Evolutionary conservation across 805 yeast species (phyloP).

Genomic region (Ogataea trehalophila): DNA sequence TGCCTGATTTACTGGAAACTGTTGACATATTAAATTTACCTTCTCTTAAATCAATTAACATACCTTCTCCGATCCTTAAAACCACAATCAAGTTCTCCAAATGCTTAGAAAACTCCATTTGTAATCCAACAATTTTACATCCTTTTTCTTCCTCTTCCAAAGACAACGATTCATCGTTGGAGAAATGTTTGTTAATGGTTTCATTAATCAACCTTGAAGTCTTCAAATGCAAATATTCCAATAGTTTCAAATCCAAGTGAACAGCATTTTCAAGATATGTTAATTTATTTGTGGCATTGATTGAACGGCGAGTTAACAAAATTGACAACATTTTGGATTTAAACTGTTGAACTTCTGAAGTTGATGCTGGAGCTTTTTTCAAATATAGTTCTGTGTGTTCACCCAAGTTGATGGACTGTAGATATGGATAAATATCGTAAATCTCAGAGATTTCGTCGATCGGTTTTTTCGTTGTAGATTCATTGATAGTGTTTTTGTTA

Average conservation of each 20-base stretch:
- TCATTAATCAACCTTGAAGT: slow-evolving; percentile 23
- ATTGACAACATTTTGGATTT: too few species aligned
- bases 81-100: slow-evolving; percentile 14
- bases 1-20: too few species aligned
- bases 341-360: too few species aligned
- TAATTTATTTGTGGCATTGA: not conserved
- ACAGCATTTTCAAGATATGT: slow-evolving; percentile 13
- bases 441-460: too few species aligned
- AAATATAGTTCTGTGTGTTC: too few species aligned
- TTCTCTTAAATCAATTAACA: not conserved
- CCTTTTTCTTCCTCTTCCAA: slow-evolving; percentile 24
- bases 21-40: not conserved
- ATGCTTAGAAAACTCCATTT: slow-evolving; percentile 21
- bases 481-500: not conserved
- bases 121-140: slow-evolving; percentile 16
- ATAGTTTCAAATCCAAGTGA: slow-evolving; percentile 21
- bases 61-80: not conserved
- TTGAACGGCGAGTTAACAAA: too few species aligned
- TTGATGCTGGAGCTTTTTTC: too few species aligned
- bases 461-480: too few species aligned
- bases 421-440: too few species aligned
- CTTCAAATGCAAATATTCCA: slow-evolving; percentile 20
- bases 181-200: slow-evolving; percentile 23
- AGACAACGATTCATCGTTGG: slow-evolving; percentile 17
- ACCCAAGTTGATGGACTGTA: too few species aligned